Evolutionary conservation across 2,329 filamentous ascomycete genomes (phyloP), one percentile per base, ranked within the genome.

Genomic region (Rugonectria rugulosa): DNA sequence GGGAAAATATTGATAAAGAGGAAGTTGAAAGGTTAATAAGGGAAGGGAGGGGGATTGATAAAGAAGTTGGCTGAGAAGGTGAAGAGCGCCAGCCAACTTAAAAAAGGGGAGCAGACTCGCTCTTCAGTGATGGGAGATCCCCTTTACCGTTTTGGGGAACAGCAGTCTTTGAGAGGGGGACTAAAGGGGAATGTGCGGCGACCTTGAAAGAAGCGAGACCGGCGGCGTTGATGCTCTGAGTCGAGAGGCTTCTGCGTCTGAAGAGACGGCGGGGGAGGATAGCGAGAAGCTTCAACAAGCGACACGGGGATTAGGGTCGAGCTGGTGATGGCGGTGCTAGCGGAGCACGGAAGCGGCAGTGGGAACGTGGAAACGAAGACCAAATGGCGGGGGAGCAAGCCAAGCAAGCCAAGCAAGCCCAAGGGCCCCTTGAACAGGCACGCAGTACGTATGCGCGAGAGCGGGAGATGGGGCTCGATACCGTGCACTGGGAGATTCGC

Each of bases 81-180:
- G 54, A 62, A 52, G 60, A 62, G 53, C 50, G 62, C 59, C 54
- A 57, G 65, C 65, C 66, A 69, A 66, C 63, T 68, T 38, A 57
- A 65, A 66, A 68, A 65, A 66, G 56, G 51, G 63, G 56, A 58
- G 63, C 40, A 53, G 55, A 55, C 52, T 50, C 36, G 57, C 53
- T 31, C 44, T 52, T 54, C 51, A 56, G 60, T 62, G 65, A 66
- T 59, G 55, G 59, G 64, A 56, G 66, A 68, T 68, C 57, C 53
- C 51, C 64, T 63, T 68, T 69, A 56, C 65, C 61, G 53, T 56
- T 60, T 68, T 67, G 36, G 60, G 66, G 51, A 53, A 67, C 61
- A 60, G 41, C 47, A 48, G 38, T 38, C 11, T 56, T 37, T 56
- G 42, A 23, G 40, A 23, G 43, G 46, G 40, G 41, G 29, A 41